A percentile compares a stretch with the other conserved stretches of the same genome.
These are phyloP conservation scores for Globisporangium sylvaticum DNA, from an alignment of 352 stramenopile genomes.

Conservation along the genomic window DNA sequence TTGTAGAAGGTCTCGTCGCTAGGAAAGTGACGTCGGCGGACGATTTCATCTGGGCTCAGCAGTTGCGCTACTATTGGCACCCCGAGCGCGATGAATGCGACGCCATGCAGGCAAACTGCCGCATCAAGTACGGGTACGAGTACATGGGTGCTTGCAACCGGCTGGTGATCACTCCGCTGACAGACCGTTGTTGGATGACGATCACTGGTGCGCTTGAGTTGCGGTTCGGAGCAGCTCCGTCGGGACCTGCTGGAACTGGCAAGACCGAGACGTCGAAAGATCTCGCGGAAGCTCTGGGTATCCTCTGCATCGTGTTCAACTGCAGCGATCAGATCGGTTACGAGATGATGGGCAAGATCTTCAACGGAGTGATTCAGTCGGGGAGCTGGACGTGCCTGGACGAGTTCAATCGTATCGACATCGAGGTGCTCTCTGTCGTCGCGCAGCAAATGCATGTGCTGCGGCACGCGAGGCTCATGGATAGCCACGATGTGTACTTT, in stretches of 20 bases:
- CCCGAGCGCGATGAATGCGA: conserved; percentile 56
- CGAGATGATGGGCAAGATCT: conserved; percentile 85
- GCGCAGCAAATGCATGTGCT: conserved; percentile 81
- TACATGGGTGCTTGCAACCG: conserved; percentile 89
- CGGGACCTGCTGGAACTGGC: conserved; percentile 85
- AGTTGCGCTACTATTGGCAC: conserved; percentile 78
- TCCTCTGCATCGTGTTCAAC: conserved; percentile 95
- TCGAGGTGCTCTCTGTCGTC: conserved; percentile 85
- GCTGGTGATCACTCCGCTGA: conserved; percentile 92
- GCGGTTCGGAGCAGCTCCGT: conserved; percentile 84
- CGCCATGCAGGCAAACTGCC: conserved; percentile 60
- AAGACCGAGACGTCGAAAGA: conserved; percentile 96
- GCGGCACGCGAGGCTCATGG: conserved; percentile 42
- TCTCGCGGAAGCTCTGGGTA: conserved; percentile 87
- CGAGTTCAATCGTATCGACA: conserved; percentile 90
- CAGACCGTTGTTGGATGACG: conserved; percentile 92
- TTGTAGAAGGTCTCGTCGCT: conserved; percentile 59
- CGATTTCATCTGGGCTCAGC: conserved; percentile 75
- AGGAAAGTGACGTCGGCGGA: conserved; percentile 40
- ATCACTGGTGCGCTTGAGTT: conserved; percentile 88
- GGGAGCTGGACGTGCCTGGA: conserved; percentile 85
- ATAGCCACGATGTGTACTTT: conserved; percentile 37
- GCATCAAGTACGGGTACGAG: conserved; percentile 87
- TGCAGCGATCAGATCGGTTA: conserved; percentile 95
- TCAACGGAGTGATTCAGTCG: conserved; percentile 75